Evolutionary conservation across 805 yeast genomes (phyloP).

Genomic region (Saccharomycopsis sp.): DNA sequence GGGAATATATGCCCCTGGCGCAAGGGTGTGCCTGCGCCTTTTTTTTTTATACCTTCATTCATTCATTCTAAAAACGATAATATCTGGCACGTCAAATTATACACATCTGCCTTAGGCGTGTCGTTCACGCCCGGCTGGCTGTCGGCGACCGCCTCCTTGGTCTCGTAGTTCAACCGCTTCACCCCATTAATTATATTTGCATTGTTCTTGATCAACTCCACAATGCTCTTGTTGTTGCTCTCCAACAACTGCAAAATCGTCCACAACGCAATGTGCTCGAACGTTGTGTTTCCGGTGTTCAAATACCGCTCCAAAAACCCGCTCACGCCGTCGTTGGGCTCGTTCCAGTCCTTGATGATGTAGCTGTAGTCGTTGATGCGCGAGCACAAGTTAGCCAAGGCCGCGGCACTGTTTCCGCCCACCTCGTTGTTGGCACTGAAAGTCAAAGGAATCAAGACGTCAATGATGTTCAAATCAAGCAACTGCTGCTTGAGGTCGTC

Average conservation of each 20-base stretch:
- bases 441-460: constrained; percentile 87
- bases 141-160: constrained; percentile 28
- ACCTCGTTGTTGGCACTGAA: constrained; percentile 85
- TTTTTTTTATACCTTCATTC: too few species aligned
- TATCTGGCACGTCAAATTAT: constrained; percentile 61
- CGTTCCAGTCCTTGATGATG: constrained; percentile 70
- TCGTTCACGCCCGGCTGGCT: constrained; percentile 37
- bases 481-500: constrained; percentile 86
- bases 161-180: constrained; percentile 34
- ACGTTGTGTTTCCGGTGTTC: constrained; percentile 80
- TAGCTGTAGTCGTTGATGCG: constrained; percentile 78
- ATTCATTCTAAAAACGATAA: constrained; percentile 25
- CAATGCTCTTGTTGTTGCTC: constrained; percentile 62
- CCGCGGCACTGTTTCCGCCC: constrained; percentile 98
- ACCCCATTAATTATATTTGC: constrained; percentile 48
- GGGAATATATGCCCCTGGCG: background rate
- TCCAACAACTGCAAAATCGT: constrained; percentile 89
- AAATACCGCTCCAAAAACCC: constrained; percentile 79
- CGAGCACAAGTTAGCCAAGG: constrained; percentile 90
- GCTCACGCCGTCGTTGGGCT: constrained; percentile 77
- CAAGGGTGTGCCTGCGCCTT: too few species aligned
- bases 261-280: constrained; percentile 98
- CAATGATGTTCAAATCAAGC: constrained; percentile 75
- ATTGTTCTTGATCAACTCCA: constrained; percentile 47
- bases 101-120: constrained; percentile 58